These are phyloP conservation scores for Volvox africanus DNA, from an alignment of 139 green algal species.

Conservation along the genomic window DNA sequence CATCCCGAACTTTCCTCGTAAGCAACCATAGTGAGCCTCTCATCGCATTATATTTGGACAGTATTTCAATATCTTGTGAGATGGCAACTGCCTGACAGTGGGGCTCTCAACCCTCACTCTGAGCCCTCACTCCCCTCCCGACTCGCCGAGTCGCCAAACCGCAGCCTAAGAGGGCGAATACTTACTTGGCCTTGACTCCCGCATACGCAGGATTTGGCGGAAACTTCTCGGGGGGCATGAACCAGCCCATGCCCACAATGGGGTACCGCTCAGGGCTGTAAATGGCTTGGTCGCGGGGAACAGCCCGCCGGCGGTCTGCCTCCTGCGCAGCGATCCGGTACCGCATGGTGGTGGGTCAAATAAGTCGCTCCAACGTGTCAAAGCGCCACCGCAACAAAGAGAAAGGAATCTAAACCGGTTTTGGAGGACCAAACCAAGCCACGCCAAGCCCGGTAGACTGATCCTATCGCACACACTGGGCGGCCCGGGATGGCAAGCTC, in stretches of 20 bases:
- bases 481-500: too few species aligned
- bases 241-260: slow-evolving; percentile 23
- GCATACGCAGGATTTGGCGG: slow-evolving; percentile 26
- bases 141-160: too few species aligned
- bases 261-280: slow-evolving; percentile 31
- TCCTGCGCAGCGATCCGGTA: neutral
- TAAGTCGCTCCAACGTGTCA: too few species aligned
- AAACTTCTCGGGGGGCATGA: slow-evolving; percentile 16
- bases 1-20: neutral
- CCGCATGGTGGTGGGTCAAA: too few species aligned
- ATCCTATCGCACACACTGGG: too few species aligned
- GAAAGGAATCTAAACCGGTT: too few species aligned
- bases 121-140: neutral
- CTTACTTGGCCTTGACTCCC: slow-evolving; percentile 6
- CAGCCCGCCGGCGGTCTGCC: slow-evolving; percentile 19
- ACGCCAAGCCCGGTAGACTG: too few species aligned
- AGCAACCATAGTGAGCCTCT: neutral
- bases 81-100: neutral
- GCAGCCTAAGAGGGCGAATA: too few species aligned
- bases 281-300: neutral
- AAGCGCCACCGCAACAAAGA: too few species aligned
- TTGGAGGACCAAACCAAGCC: too few species aligned
- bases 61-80: too few species aligned
- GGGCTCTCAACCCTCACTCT: neutral
- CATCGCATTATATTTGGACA: too few species aligned